Evolutionary conservation across 805 yeast species (phyloP).

Genomic region (Isabelozyma pseudorhagii): DNA sequence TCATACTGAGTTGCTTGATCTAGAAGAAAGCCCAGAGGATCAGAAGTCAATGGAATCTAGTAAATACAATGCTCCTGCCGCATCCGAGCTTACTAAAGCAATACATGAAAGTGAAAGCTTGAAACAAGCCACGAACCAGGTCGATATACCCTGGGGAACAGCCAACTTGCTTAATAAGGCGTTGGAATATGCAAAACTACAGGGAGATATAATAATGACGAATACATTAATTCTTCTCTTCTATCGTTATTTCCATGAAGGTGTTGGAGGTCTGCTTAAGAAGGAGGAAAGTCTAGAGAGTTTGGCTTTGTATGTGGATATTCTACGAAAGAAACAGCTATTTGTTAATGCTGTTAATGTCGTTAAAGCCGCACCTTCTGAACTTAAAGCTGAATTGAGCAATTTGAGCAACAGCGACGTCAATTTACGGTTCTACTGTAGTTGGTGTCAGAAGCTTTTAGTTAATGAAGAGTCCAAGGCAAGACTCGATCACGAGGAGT

Average conservation of each 20-base stretch:
- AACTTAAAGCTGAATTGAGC: conserved; percentile 22
- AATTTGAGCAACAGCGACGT: conserved; percentile 32
- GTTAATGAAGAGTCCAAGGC: conserved; percentile 55
- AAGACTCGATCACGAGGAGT: conserved; percentile 24
- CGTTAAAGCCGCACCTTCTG: conserved; percentile 39
- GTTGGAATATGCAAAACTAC: conserved; percentile 50
- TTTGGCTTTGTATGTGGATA: conserved; percentile 52
- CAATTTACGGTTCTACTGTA: conserved; percentile 52
- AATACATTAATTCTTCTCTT: conserved; percentile 57
- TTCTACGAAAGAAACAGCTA: conserved; percentile 46
- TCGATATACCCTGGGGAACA: conserved; percentile 46
- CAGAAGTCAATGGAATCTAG: conserved; percentile 2
- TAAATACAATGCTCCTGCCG: conserved; percentile 2
- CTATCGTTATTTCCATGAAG: conserved; percentile 21
- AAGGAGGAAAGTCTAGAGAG: conserved; percentile 48
- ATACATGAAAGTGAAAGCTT: conserved; percentile 8
- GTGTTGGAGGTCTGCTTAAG: conserved; percentile 16
- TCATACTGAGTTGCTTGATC: conserved; percentile 4
- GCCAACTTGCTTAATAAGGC: conserved; percentile 47
- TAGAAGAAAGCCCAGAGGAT: conserved; percentile 11
- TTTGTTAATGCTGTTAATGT: conserved; percentile 60
- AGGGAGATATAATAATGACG: conserved; percentile 64
- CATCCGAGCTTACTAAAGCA: conserved; percentile 25
- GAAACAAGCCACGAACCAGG: background rate
- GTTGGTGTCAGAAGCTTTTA: conserved; percentile 55